A percentile compares a stretch with the other conserved stretches of the same genome.
Evolutionary conservation across 1,284 basidiomycete species (phyloP).

Genomic region (Tremellales sp.): DNA sequence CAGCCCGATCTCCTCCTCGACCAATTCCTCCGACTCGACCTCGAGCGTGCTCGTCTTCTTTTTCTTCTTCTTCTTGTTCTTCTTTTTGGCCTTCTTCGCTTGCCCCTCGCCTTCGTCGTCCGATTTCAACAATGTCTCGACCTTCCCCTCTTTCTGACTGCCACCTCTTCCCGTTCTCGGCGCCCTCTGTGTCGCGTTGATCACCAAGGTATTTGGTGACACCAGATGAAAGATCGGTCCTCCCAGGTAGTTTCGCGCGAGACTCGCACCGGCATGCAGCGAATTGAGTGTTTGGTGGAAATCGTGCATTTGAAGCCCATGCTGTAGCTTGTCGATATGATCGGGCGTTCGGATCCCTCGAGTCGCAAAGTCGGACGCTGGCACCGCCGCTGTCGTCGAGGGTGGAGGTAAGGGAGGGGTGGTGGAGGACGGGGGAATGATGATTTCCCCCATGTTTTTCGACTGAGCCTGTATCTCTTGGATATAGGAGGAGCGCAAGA

Average conservation of each 20-base stretch:
- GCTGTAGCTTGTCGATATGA: background rate
- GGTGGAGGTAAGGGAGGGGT: too few species aligned
- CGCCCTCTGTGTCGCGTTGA: too few species aligned
- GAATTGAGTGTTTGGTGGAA: background rate
- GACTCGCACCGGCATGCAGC: background rate
- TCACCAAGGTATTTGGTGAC: too few species aligned
- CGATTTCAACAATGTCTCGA: background rate
- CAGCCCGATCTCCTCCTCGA: slow-evolving; percentile 4
- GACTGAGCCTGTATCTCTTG: background rate
- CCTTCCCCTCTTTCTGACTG: background rate
- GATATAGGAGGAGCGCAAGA: background rate
- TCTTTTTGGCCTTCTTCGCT: background rate
- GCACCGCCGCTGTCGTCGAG: too few species aligned
- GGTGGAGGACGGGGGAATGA: background rate
- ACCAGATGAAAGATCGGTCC: too few species aligned
- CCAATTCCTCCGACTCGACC: slow-evolving; percentile 1
- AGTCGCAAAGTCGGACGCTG: background rate
- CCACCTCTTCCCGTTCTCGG: background rate
- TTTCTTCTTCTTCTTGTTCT: slow-evolving; percentile 10
- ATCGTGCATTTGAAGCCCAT: background rate
- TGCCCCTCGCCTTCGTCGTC: background rate
- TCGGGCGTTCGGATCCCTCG: background rate
- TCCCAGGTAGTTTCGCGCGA: background rate
- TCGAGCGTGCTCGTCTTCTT: slow-evolving; percentile 4
- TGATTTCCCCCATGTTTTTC: background rate